Evolutionary conservation across 306 rosid genomes (phyloP).

Genomic region (Glycine soja): DNA sequence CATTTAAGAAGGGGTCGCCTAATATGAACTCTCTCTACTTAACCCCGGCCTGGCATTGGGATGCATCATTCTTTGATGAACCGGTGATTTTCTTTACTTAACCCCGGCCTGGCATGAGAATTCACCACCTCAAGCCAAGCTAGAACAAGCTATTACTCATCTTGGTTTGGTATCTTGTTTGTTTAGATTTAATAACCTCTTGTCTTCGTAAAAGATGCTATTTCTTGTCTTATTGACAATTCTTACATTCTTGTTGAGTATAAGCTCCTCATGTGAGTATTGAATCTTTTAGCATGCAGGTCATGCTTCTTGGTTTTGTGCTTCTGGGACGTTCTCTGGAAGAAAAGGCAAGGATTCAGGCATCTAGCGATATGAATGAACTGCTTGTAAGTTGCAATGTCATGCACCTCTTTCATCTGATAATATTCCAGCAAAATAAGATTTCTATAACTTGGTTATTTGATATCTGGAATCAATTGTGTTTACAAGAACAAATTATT

Average conservation of each 20-base stretch:
- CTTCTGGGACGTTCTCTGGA: constrained; percentile 98
- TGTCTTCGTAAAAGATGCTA: constrained; percentile 1
- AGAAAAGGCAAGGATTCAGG: constrained; percentile 91
- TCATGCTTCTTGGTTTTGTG: constrained; percentile 99
- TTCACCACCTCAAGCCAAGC: constrained; percentile 35
- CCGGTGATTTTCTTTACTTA: constrained; percentile 89
- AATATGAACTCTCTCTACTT: constrained; percentile 95
- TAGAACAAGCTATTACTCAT: constrained; percentile 35
- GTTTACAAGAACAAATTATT: constrained; percentile 29
- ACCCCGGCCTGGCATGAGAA: no score
- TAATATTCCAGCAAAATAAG: constrained; percentile 31
- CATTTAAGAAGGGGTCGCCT: constrained; percentile 87
- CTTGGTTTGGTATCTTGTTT: constrained; percentile 40
- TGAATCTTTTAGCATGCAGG: constrained; percentile 84
- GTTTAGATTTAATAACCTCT: constrained; percentile 30
- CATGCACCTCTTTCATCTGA: constrained; percentile 18
- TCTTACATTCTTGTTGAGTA: constrained; percentile 41
- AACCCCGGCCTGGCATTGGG: constrained; percentile 85
- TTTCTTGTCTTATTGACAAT: constrained; percentile 27
- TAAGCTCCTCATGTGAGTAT: constrained; percentile 59
- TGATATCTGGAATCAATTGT: constrained; percentile 11
- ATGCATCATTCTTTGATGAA: constrained; percentile 94
- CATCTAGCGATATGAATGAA: constrained; percentile 98
- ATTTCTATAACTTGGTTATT: constrained; percentile 12
- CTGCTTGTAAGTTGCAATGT: constrained; percentile 70